Conservation (phyloP, 495 filamentous ascomycete genomes). For the Penicillium parvum region DNA sequence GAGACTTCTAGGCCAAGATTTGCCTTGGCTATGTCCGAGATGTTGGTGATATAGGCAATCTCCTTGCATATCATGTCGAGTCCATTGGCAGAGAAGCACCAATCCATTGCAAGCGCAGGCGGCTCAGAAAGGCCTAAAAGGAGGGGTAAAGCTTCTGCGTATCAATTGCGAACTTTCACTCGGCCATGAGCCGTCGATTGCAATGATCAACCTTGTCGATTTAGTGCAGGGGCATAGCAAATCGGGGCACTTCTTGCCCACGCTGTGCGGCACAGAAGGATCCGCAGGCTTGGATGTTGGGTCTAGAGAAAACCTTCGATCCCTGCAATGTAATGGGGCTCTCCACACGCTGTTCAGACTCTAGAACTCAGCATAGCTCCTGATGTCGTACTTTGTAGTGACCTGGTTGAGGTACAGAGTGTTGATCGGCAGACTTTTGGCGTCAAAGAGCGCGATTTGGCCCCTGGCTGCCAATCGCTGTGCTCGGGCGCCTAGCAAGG, state of each 20-base stretch:
- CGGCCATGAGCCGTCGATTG: constrained; percentile 2
- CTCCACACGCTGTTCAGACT: too few relatives aligned
- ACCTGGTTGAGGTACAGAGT: constrained; percentile 7
- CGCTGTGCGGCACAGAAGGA: constrained; percentile 16
- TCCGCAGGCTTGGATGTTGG: constrained; percentile 20
- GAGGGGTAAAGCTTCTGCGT: constrained; percentile 11
- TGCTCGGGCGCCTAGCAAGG: constrained; percentile 19
- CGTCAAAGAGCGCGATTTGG: constrained; percentile 15
- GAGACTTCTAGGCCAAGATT: neutral
- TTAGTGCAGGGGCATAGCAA: constrained; percentile 13
- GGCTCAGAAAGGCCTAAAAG: neutral
- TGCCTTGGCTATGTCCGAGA: neutral
- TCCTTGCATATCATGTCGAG: constrained; percentile 18
- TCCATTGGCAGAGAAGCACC: constrained; percentile 6
- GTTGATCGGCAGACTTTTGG: constrained; percentile 15
- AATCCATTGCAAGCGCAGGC: neutral
- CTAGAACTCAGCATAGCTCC: neutral
- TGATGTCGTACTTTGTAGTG: neutral
- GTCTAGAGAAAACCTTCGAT: constrained; percentile 10
- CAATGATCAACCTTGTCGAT: constrained; percentile 11
- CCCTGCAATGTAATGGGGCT: constrained; percentile 8
- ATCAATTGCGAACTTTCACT: constrained; percentile 16
- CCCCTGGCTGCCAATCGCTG: constrained; percentile 17
- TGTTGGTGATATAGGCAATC: constrained; percentile 17
- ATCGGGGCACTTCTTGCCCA: constrained; percentile 8